Evolutionary conservation across 306 rosid genomes (phyloP), one percentile per base, ranked within the genome.

Genomic region (Rosa persica): DNA sequence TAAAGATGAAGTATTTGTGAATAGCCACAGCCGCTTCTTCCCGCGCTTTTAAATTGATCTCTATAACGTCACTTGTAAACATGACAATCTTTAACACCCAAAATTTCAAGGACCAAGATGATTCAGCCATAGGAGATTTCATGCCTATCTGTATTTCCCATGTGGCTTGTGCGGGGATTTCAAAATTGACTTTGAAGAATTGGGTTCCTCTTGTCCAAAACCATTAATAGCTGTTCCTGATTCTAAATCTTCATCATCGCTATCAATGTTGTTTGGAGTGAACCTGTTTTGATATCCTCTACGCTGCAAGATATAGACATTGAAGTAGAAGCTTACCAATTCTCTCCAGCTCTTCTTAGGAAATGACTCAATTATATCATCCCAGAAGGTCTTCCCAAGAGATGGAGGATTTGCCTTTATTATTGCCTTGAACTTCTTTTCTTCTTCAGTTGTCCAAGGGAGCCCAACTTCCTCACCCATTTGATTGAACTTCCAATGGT

Each of bases 311-410:
- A 91, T 84, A 74, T 74, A 92, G 81, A 95, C 98, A 55, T 95
- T 95, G 77, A 83, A 92, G 87, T 92, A 95, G 89, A 92, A 95
- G 91, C 93, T 88, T 62, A 95, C 87, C 64, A 95, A 83, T 70
- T 89, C 84, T 76, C 19, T 92, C 79, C 93, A 83, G 84, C 82
- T 92, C 89, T 89, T 92, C 13, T 30, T 73, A 47, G 91, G 89
- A 84, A 92, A 92, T 25, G 81, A 12, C 78, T 42, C 68, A 8
- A 72, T 82, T 49, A 87, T 85, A 43, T 83, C 55, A 80, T 83
- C 89, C 93, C 97, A 88, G 67, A 89, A 89, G 77, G 76, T 62
- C 38, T 42, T 72, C 72, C 67, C 87, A 4, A 79, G 47, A 58
- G 86, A 85, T 30, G 79, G 52, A 83, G 87, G 84, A 76, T 87